Conservation (phyloP, 345 rosid species). For the Theobroma cacao region DNA sequence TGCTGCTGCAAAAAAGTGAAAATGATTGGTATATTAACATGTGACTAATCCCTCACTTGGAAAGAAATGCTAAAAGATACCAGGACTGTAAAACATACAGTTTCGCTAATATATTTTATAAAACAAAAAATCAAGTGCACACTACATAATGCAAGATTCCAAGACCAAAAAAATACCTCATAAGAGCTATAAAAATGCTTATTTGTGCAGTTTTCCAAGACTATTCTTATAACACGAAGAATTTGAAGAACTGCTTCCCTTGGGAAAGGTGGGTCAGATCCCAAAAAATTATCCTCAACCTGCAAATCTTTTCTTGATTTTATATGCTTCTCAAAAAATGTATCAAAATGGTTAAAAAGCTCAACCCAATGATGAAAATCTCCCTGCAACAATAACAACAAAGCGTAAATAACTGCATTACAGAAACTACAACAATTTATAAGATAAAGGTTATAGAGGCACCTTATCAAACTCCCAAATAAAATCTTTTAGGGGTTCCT, state of each 20-base stretch:
- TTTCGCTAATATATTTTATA: background rate
- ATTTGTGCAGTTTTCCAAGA: conserved; percentile 93
- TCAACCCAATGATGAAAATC: conserved; percentile 99
- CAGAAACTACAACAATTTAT: background rate
- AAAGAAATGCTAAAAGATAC: background rate
- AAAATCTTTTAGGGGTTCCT: conserved; percentile 75
- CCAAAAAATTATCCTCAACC: conserved; percentile 67
- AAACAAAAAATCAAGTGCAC: background rate
- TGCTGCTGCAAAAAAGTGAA: conserved; percentile 67
- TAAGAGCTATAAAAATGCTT: conserved; percentile 87
- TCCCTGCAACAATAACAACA: conserved; percentile 53
- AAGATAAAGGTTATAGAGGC: conserved; percentile 11
- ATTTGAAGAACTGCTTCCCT: conserved; percentile 88
- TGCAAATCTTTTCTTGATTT: conserved; percentile 85
- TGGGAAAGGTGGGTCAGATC: conserved; percentile 75
- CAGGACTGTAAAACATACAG: background rate
- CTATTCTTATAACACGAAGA: conserved; percentile 85
- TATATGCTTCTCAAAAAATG: conserved; percentile 85
- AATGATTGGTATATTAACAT: background rate
- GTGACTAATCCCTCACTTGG: background rate
- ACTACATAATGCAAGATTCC: background rate
- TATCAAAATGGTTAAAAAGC: conserved; percentile 89
- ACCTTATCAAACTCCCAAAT: conserved; percentile 96
- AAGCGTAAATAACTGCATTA: conserved; percentile 15
- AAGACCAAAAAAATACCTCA: conserved; percentile 57